phyloP scores from a whole-genome alignment of 371 early-diverging fungal species.

The Dichotomocladium elegans region DNA sequence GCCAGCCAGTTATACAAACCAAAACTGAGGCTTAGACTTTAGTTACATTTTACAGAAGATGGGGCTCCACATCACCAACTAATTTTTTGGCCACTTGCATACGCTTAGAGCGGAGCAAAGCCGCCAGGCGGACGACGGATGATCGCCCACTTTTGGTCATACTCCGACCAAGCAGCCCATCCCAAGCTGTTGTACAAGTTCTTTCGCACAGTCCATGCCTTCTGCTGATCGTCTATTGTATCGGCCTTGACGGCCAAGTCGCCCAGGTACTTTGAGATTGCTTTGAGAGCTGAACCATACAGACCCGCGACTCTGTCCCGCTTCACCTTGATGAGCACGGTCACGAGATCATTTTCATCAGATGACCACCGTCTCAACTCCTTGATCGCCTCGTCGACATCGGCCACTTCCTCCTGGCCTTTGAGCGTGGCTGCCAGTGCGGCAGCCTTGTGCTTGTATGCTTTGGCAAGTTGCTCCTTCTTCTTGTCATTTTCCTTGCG shows the following conservation, averaged over 20 bases:
- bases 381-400: constrained; percentile 34
- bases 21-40: too few relatives aligned
- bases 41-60: too few relatives aligned
- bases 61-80: too few relatives aligned
- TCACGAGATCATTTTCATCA: constrained; percentile 43
- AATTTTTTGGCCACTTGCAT: too few relatives aligned
- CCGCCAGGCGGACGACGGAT: constrained; percentile 49
- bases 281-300: constrained; percentile 63
- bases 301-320: constrained; percentile 50
- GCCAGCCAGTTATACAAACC: too few relatives aligned
- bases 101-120: constrained; percentile 49
- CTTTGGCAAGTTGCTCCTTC: constrained; percentile 61
- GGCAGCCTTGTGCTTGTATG: constrained; percentile 57
- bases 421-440: constrained; percentile 46
- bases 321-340: constrained; percentile 51
- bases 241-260: constrained; percentile 43
- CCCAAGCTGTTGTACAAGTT: constrained; percentile 44
- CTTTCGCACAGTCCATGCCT: constrained; percentile 32
- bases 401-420: constrained; percentile 20
- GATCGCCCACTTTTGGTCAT: constrained; percentile 51
- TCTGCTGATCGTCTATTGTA: constrained; percentile 37
- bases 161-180: constrained; percentile 54
- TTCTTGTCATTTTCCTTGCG: constrained; percentile 69
- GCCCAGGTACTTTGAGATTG: constrained; percentile 57
- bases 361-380: constrained; percentile 44